These are phyloP conservation scores for Ceratobasidium papillatum DNA, from an alignment of 1,284 basidiomycete genomes.

Conservation along the genomic window DNA sequence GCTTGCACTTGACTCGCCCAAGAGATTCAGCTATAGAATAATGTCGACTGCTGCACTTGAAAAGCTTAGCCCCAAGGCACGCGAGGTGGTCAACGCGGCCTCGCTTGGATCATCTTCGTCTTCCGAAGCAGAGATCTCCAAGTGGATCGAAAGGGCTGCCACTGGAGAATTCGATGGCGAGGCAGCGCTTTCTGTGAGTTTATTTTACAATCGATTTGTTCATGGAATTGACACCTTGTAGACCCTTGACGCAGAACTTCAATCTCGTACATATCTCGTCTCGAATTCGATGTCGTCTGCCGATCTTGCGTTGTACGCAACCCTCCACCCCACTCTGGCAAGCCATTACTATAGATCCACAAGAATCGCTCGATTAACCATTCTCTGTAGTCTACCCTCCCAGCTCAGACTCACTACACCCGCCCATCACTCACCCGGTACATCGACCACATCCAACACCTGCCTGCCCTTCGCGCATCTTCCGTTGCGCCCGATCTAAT, in stretches of 20 bases:
- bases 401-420: conserved; percentile 72
- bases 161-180: conserved; percentile 38
- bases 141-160: conserved; percentile 34
- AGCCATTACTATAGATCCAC: conserved; percentile 50
- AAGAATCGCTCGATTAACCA: not conserved
- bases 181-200: conserved; percentile 22
- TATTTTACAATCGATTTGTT: not conserved
- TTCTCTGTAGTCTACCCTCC: conserved; percentile 66
- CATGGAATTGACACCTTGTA: conserved; percentile 41
- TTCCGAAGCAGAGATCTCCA: conserved; percentile 33
- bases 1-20: conserved; percentile 4
- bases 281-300: conserved; percentile 55
- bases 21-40: conserved; percentile 4
- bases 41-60: conserved; percentile 36
- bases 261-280: conserved; percentile 58
- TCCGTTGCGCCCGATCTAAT: conserved; percentile 64
- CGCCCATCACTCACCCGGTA: conserved; percentile 87
- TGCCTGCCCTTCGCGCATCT: conserved; percentile 66
- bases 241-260: conserved; percentile 56
- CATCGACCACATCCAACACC: conserved; percentile 90
- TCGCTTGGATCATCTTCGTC: conserved; percentile 30
- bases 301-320: conserved; percentile 58
- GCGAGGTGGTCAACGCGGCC: conserved; percentile 24
- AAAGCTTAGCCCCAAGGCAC: conserved; percentile 31
- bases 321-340: conserved; percentile 72